These are phyloP conservation scores for Coprinellus micaceus DNA, from an alignment of 768 basidiomycete species.

Conservation along the genomic window DNA sequence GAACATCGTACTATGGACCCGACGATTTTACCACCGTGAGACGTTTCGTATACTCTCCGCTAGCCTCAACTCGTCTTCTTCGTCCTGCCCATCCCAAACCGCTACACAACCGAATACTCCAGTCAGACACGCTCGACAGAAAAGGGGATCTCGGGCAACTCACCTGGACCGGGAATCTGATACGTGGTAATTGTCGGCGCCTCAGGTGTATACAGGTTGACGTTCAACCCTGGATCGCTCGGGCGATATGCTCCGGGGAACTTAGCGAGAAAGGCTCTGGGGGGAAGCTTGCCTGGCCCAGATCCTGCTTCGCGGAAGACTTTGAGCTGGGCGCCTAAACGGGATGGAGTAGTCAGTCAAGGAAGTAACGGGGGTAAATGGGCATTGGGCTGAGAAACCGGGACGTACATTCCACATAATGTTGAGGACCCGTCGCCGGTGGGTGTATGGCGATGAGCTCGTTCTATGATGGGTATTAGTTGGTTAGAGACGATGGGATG, in stretches of 20 bases:
- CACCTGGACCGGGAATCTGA: constrained; percentile 31
- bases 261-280: constrained; percentile 29
- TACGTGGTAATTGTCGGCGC: constrained; percentile 28
- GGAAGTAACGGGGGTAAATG: not conserved
- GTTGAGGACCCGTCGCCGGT: constrained; percentile 31
- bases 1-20: too few relatives aligned
- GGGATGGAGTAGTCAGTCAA: not conserved
- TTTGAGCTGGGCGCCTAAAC: constrained; percentile 28
- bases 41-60: not conserved
- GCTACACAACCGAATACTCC: not conserved
- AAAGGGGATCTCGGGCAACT: constrained; percentile 9
- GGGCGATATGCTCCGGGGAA: constrained; percentile 35
- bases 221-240: constrained; percentile 33
- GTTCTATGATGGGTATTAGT: constrained; percentile 16
- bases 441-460: constrained; percentile 36
- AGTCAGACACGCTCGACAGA: not conserved
- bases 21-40: too few relatives aligned
- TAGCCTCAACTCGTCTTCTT: not conserved
- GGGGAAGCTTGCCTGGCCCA: constrained; percentile 21
- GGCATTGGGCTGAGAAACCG: not conserved
- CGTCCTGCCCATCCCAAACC: constrained; percentile 2
- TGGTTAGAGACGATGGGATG: not conserved
- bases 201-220: constrained; percentile 32
- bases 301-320: constrained; percentile 30
- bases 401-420: constrained; percentile 34